Evolutionary conservation across 2,329 filamentous ascomycete genomes (phyloP).

Genomic region (Lizonia empirigonia): DNA sequence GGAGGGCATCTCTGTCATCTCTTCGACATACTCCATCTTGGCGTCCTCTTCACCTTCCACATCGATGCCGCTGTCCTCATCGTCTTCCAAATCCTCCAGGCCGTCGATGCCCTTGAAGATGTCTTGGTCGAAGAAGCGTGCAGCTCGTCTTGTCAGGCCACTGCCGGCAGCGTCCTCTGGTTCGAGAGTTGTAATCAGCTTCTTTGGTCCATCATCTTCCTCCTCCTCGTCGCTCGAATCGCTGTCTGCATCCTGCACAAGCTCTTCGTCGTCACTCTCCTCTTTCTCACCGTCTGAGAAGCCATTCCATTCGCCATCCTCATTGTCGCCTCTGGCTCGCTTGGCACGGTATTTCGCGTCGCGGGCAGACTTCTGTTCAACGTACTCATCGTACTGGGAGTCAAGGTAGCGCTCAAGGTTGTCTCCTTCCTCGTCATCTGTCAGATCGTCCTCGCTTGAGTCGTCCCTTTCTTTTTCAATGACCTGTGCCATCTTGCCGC

Average conservation of each 20-base stretch:
- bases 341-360: conserved; percentile 93
- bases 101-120: conserved; percentile 85
- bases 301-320: conserved; percentile 80
- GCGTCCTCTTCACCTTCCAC: conserved; percentile 45
- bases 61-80: conserved; percentile 49
- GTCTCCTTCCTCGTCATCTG: conserved; percentile 83
- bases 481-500: conserved; percentile 77
- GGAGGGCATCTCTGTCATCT: conserved; percentile 20
- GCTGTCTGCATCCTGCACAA: conserved; percentile 65
- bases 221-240: conserved; percentile 66
- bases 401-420: conserved; percentile 84
- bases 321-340: conserved; percentile 80
- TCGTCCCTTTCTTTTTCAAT: conserved; percentile 60
- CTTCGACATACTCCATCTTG: conserved; percentile 21
- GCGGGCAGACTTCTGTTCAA: conserved; percentile 74
- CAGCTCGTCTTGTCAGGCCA: conserved; percentile 81
- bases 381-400: conserved; percentile 83
- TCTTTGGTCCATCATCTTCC: conserved; percentile 52
- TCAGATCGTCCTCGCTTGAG: conserved; percentile 57
- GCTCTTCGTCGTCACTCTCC: conserved; percentile 62
- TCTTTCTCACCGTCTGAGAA: conserved; percentile 70
- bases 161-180: conserved; percentile 56
- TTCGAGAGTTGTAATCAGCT: conserved; percentile 68
- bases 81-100: conserved; percentile 62
- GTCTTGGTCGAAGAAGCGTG: conserved; percentile 91